These are phyloP conservation scores for Pythium inflatum DNA, from an alignment of 352 stramenopile genomes.

Conservation along the genomic window DNA sequence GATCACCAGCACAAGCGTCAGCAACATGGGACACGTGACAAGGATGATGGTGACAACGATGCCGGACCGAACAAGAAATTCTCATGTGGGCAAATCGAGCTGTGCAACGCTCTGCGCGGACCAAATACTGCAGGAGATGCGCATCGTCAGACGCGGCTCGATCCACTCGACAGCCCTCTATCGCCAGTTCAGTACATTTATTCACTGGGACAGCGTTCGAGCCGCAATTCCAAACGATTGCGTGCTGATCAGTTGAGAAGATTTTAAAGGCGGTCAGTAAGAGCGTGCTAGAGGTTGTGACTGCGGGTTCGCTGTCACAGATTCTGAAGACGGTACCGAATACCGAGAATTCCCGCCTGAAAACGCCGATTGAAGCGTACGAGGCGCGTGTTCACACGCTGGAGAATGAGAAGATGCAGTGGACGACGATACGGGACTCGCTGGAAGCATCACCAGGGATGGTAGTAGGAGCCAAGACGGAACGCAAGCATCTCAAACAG, in stretches of 20 bases:
- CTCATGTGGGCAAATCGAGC: constrained; percentile 51
- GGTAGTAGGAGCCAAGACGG: constrained; percentile 15
- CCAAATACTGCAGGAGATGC: constrained; percentile 62
- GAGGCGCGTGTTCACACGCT: constrained; percentile 29
- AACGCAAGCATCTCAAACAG: constrained; percentile 20
- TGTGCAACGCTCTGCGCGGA: constrained; percentile 64
- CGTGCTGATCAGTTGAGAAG: constrained; percentile 42
- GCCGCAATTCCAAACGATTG: not conserved
- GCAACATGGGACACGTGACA: constrained; percentile 45
- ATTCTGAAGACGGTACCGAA: constrained; percentile 56
- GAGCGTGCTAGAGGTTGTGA: constrained; percentile 64
- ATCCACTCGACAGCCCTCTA: constrained; percentile 49
- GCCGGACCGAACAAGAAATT: too few species aligned
- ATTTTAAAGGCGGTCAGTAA: constrained; percentile 67
- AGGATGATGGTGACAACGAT: too few species aligned
- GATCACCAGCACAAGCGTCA: constrained; percentile 49
- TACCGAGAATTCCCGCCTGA: constrained; percentile 63
- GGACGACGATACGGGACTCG: constrained; percentile 44
- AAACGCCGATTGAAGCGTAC: constrained; percentile 40
- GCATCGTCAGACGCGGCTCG: constrained; percentile 69
- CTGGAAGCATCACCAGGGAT: constrained; percentile 31
- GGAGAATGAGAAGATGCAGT: constrained; percentile 56
- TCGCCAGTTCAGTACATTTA: constrained; percentile 56
- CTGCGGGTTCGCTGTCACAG: constrained; percentile 48
- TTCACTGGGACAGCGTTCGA: not conserved